Evolutionary conservation across 352 stramenopile genomes (phyloP).

Genomic region (Phytophthora sp.): DNA sequence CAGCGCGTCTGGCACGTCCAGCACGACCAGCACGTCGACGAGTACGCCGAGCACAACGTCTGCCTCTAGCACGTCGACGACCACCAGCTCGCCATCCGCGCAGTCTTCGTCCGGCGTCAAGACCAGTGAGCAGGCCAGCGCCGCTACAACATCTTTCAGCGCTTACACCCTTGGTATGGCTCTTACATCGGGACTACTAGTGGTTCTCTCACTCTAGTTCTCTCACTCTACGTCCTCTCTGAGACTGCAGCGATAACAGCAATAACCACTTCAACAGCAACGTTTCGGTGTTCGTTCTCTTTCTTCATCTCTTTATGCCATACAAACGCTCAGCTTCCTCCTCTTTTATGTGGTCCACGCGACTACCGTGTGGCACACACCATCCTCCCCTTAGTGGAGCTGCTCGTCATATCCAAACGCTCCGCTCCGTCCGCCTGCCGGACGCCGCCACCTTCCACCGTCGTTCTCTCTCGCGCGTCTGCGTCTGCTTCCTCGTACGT

Average conservation of each 20-base stretch:
- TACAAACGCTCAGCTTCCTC: neutral
- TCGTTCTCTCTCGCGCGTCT: neutral
- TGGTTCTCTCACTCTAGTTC: neutral
- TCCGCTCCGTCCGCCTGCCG: neutral
- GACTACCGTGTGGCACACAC: slow-evolving; percentile 4
- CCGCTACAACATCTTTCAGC: neutral
- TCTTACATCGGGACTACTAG: neutral
- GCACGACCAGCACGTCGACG: slow-evolving; percentile 1
- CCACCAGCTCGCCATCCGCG: slow-evolving; percentile 1
- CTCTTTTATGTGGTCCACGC: slow-evolving; percentile 6
- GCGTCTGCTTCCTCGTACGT: slow-evolving; percentile 18
- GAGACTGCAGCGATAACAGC: no score
- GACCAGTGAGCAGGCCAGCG: slow-evolving; percentile 19
- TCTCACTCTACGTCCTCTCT: no score
- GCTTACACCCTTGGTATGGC: neutral
- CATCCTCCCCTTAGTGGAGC: slow-evolving; percentile 15
- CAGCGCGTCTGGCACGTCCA: no score
- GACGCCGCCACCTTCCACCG: neutral
- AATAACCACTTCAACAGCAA: neutral
- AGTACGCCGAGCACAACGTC: slow-evolving; percentile 2
- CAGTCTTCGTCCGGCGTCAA: slow-evolving; percentile 11
- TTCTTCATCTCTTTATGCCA: neutral
- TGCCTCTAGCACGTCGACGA: slow-evolving; percentile 4
- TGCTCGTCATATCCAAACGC: slow-evolving; percentile 28
- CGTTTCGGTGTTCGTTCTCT: slow-evolving; percentile 10